Evolutionary conservation across 352 stramenopile genomes (phyloP).

Genomic region (Phytopythium montanum): DNA sequence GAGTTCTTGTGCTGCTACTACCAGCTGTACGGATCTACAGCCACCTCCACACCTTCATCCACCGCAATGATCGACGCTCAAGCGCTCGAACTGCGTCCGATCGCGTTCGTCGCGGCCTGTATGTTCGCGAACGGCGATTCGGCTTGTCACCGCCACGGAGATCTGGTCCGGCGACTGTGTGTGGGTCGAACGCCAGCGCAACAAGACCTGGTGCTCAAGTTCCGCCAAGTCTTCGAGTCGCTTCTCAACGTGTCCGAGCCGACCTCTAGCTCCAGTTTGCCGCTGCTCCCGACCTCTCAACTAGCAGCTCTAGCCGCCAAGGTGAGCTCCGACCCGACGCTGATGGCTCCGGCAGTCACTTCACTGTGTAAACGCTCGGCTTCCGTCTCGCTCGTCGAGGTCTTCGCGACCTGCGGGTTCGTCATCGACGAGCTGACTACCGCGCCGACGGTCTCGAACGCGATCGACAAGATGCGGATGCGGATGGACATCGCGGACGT

Average conservation of each 20-base stretch:
- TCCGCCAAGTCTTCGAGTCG: slow-evolving; percentile 57
- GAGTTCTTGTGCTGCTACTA: slow-evolving; percentile 74
- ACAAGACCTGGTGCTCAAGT: slow-evolving; percentile 55
- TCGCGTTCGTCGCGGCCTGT: slow-evolving; percentile 62
- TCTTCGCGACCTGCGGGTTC: slow-evolving; percentile 57
- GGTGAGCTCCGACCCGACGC: slow-evolving; percentile 31
- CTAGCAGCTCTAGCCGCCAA: slow-evolving; percentile 41
- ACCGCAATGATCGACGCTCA: not conserved
- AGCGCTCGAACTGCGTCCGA: slow-evolving; percentile 39
- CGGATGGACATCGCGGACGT: slow-evolving; percentile 46
- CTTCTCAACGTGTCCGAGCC: slow-evolving; percentile 21
- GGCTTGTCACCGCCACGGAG: slow-evolving; percentile 42
- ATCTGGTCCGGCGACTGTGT: slow-evolving; percentile 51
- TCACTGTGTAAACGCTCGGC: slow-evolving; percentile 41
- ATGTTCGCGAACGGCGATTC: slow-evolving; percentile 62
- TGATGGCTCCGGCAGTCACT: slow-evolving; percentile 36
- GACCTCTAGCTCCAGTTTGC: slow-evolving; percentile 3
- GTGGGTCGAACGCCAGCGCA: slow-evolving; percentile 54
- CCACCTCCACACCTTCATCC: slow-evolving; percentile 12
- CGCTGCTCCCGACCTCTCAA: slow-evolving; percentile 34
- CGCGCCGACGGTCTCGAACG: slow-evolving; percentile 48
- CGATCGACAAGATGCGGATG: slow-evolving; percentile 50
- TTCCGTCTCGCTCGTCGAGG: slow-evolving; percentile 49
- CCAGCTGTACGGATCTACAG: slow-evolving; percentile 48
- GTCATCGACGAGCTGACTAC: slow-evolving; percentile 64